Evolutionary conservation across 2,329 filamentous ascomycete genomes (phyloP), one percentile per base, ranked within the genome.

Genomic region (Trichoderma oligosporum): DNA sequence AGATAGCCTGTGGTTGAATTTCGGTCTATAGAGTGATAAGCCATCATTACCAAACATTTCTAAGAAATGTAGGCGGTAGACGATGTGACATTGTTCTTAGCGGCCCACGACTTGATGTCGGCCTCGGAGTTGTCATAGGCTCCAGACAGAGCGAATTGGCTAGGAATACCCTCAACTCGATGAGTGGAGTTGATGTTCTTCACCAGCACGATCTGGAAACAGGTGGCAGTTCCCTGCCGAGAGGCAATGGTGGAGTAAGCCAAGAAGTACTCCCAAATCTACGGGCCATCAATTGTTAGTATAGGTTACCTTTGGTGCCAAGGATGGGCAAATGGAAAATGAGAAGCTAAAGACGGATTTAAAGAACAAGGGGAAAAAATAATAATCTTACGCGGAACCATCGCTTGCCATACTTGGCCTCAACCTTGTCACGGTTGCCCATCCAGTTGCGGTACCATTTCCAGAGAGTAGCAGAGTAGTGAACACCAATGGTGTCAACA

Each of bases 401-500:
- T 70, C 89, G 82, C 70, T 88, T 86, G 68, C 94, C 94, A 71
- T 97, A 97, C 82, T 97, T 97, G 70, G 89, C 91, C 74, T 88
- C 84, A 61, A 97, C 89, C 79, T 96, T 95, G 59, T 96, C 90
- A 65, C 82, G 81, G 82, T 97, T 97, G 75, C 81, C 91, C 73
- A 97, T 82, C 94, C 94, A 97, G 83, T 97, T 97, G 64, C 94
- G 83, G 81, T 97, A 97, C 94, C 94, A 97, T 70, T 89, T 84
- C 94, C 94, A 97, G 61, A 99, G 79, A 25, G 94, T 97, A 52
- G 91, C 91, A 49, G 91, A 96, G 78, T 97, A 97, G 80, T 97
- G 94, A 41, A 97, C 91, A 69, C 94, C 93, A 67, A 97, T 83
- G 42, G 93, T 97, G 73, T 99, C 94, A 62, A 96, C 78, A 65